These are phyloP conservation scores for Isabelozyma pseudorhagii DNA, from an alignment of 805 yeast species.

Conservation along the genomic window DNA sequence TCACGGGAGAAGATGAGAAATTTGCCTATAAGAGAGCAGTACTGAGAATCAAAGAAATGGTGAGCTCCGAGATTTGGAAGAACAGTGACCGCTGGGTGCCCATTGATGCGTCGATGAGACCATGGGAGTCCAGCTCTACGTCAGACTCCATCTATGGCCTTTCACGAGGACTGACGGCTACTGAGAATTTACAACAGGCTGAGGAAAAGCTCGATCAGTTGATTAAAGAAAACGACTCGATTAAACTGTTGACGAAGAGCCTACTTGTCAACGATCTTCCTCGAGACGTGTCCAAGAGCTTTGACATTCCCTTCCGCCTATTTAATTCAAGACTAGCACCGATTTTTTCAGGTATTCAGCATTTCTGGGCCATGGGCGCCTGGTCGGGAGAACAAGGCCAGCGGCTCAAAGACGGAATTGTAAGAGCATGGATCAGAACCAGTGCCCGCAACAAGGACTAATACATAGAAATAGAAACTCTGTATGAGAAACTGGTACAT, in stretches of 20 bases:
- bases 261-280: conserved; percentile 15
- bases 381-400: conserved; percentile 51
- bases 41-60: conserved; percentile 60
- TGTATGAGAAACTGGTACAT: not conserved
- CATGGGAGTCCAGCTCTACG: conserved; percentile 43
- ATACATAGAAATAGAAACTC: not conserved
- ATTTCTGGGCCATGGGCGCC: conserved; percentile 67
- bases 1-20: conserved; percentile 75
- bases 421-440: conserved; percentile 52
- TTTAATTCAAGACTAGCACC: conserved; percentile 23
- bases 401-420: conserved; percentile 50
- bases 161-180: not conserved
- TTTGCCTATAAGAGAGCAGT: conserved; percentile 73
- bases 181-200: not conserved
- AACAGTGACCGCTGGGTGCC: conserved; percentile 51
- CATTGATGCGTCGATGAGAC: conserved; percentile 46
- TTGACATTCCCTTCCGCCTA: conserved; percentile 17
- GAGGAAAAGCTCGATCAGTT: conserved; percentile 6
- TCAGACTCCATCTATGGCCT: not conserved
- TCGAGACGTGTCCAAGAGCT: conserved; percentile 16
- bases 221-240: conserved; percentile 6
- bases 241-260: conserved; percentile 6
- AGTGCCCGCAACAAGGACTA: conserved; percentile 11
- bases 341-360: conserved; percentile 26
- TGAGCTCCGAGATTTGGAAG: conserved; percentile 53